Evolutionary conservation across 2,329 filamentous ascomycete species (phyloP).

Genomic region (Hypoxylon sp.): DNA sequence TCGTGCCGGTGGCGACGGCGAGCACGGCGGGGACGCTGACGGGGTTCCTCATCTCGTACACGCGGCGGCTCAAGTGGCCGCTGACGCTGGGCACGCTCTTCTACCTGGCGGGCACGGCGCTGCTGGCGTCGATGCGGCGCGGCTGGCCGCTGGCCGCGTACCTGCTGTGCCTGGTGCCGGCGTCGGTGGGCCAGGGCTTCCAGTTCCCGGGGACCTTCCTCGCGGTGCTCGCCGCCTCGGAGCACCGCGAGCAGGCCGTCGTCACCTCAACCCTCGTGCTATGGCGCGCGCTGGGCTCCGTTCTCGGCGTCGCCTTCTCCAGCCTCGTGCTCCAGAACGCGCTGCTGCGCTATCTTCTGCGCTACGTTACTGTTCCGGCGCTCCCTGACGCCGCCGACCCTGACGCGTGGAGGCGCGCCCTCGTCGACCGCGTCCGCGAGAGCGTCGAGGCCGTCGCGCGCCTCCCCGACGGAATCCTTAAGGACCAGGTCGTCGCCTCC

Average conservation of each 20-base stretch:
- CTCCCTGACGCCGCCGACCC: conserved; percentile 51
- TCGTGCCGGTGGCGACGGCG: conserved; percentile 66
- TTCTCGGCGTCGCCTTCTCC: conserved; percentile 76
- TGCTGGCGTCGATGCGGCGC: conserved; percentile 58
- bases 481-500: conserved; percentile 62
- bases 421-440: conserved; percentile 60
- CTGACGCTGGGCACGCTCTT: conserved; percentile 59
- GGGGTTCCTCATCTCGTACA: conserved; percentile 68
- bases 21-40: conserved; percentile 64
- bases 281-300: conserved; percentile 74
- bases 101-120: conserved; percentile 59
- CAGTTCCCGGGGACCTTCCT: conserved; percentile 71
- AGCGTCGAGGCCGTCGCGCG: conserved; percentile 62
- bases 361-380: too few species aligned
- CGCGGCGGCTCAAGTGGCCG: conserved; percentile 66
- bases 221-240: conserved; percentile 65
- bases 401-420: conserved; percentile 58
- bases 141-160: conserved; percentile 62
- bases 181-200: conserved; percentile 67
- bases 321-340: conserved; percentile 78
- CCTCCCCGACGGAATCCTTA: conserved; percentile 51
- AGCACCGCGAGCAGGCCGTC: conserved; percentile 70
- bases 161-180: conserved; percentile 64
- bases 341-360: conserved; percentile 65
- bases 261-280: conserved; percentile 75